These are phyloP conservation scores for Glarea lozoyensis DNA, from an alignment of 495 filamentous ascomycete species.

Conservation along the genomic window DNA sequence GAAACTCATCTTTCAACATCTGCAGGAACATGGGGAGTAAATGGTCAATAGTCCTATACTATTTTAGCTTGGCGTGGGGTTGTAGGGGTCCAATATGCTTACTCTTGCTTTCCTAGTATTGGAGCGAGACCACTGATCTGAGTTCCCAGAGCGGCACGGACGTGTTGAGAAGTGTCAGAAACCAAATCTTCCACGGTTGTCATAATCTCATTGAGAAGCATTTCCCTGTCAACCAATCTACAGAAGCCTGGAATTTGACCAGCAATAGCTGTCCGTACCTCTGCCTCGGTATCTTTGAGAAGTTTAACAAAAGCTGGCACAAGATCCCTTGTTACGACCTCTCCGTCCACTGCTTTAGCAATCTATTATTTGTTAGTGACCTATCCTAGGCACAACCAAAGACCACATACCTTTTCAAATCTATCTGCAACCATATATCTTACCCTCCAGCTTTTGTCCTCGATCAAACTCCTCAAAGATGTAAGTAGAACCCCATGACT, in stretches of 20 bases:
- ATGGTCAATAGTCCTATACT: constrained; percentile 68
- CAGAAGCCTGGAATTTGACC: constrained; percentile 98
- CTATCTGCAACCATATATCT: constrained; percentile 98
- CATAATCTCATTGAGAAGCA: constrained; percentile 94
- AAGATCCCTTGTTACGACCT: constrained; percentile 87
- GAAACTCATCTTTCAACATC: constrained; percentile 99
- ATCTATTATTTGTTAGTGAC: constrained; percentile 48
- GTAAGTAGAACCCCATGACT: constrained; percentile 90
- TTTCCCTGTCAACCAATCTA: constrained; percentile 72
- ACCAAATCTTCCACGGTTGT: constrained; percentile 91
- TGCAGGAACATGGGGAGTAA: constrained; percentile 98
- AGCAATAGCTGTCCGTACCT: constrained; percentile 94
- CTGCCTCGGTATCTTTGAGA: constrained; percentile 92
- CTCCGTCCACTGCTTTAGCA: constrained; percentile 95
- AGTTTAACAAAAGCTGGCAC: constrained; percentile 97
- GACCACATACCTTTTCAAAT: constrained; percentile 75
- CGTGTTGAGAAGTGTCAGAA: constrained; percentile 91
- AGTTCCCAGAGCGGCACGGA: constrained; percentile 87
- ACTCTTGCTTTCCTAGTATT: constrained; percentile 97
- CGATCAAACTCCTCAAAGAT: constrained; percentile 83
- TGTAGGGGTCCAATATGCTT: constrained; percentile 26
- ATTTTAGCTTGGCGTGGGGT: constrained; percentile 12
- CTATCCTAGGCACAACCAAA: background rate
- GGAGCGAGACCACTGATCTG: constrained; percentile 96
- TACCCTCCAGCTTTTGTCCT: constrained; percentile 98